Base-by-base conservation (phyloP, 495 filamentous ascomycete species). In the Penicillium mononematosum region DNA sequence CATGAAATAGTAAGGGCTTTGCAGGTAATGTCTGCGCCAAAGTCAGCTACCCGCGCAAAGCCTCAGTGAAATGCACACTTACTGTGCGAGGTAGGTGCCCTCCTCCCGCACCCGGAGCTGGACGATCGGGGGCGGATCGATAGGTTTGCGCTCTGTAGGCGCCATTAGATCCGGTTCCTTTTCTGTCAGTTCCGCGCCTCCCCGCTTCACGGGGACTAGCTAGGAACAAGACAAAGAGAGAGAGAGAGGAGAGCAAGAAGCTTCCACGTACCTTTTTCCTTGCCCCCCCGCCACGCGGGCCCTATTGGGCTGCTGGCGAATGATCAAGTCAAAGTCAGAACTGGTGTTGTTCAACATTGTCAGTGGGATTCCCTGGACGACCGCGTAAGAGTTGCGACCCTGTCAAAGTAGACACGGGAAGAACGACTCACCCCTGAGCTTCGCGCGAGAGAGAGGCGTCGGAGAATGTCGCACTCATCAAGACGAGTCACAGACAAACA, bases 41-140 rank as follows among this genome's bases (percentile, higher is more conserved):
- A 58, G 38, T 51, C 36, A 50, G 57, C 31, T 55, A 67, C 16
- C 25, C 5, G 45, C 44, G 34, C 25, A 6, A 32, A 45, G 19
- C 36, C 42, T 12, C 46, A 34, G 59, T 46, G 19, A 22, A 22
- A 34, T 24, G 25, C 41, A 16, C 24, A 71, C 85, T 74, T 81
- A 88, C 81, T 90, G 88, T 27, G 83, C 76, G 5, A 91, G 86
- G 70, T 96, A 92, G 39, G 79, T 78, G 46, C 67, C 73, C 57
- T 85, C 79, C 61, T 81, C 80, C 58, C 79, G 83, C 62, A 96
- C 85, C 49, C 82, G 81, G 39, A 98, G 78, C 74, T 96, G 90
- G 29, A 97, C 81, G 66, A 97, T 90, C 50, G 94, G 94, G 24
- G 93, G 94, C 45, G 94, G 94, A 68, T 98, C 94, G 66, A 98